Evolutionary conservation across 768 basidiomycete species (phyloP), one percentile per base, ranked within the genome.

Genomic region (Austroboletus eburneus): DNA sequence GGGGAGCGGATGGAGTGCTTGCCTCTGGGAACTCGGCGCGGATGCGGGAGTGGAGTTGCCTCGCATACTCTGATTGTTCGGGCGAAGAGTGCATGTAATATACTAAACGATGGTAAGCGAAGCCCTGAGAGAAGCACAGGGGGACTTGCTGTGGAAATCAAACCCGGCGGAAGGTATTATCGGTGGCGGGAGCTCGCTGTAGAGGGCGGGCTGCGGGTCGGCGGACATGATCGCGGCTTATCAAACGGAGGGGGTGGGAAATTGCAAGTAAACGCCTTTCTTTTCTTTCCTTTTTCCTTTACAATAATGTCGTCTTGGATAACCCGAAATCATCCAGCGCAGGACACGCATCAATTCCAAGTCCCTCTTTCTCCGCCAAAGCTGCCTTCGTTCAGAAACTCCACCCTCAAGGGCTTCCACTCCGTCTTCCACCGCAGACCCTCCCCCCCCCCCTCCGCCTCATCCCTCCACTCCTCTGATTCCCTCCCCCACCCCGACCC

Each of bases 1-100:
- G 16, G 24, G 30, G 9, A 22, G 14, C 3, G 1, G n/a, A 6
- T 14, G 20, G 13, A n/a, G 18, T 0, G 38, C 59, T 32, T 60
- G 76, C 83, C 74, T 87, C 85, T 23, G 84, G 84, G 62, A 85
- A 86, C 55, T 87, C 85, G 45, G 77, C 63, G 16, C 75, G 65
- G 32, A 87, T 67, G 27, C 75, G 68, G 44, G 81, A 80, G 50
- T 85, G 77, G 39, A 87, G 68, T 43, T 79, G 72, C 34, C 59
- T 68, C 5, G 80, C 83, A 44, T 72, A 78, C 38, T 74, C 63
- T 0, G 63, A 42, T 39, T 87, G 73, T 14, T 58, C 57, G 4
- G 72, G 59, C 29, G 69, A 66, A 16, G 55, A 59, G 12, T 70
- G 77, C 65, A 77, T 76, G 63, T 83, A 85, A 55, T 86, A 87